phyloP scores from a whole-genome alignment of 331 rosid genomes.

The Dryas integrifolia region DNA sequence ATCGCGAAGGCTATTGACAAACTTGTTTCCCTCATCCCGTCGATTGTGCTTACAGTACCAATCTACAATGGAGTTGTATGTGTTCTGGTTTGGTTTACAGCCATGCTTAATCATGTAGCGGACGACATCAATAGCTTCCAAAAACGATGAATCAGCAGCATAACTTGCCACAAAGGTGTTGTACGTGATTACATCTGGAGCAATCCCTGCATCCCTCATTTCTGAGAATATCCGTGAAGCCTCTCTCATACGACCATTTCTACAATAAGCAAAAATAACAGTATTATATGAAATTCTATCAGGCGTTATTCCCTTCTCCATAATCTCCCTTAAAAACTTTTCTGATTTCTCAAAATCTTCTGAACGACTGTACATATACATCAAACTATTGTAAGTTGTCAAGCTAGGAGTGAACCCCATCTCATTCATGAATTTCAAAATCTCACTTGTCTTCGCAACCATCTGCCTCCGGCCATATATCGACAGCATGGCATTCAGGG shows the following conservation, averaged over 20 bases:
- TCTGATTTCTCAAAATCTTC: slow-evolving; percentile 66
- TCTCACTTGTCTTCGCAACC: slow-evolving; percentile 63
- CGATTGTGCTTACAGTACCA: slow-evolving; percentile 66
- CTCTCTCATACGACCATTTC: slow-evolving; percentile 70
- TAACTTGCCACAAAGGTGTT: slow-evolving; percentile 72
- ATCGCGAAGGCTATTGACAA: slow-evolving; percentile 47
- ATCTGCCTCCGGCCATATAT: slow-evolving; percentile 76
- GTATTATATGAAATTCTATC: slow-evolving; percentile 71
- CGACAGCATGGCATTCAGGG: slow-evolving; percentile 78
- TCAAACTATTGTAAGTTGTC: slow-evolving; percentile 80
- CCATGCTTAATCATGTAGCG: slow-evolving; percentile 79
- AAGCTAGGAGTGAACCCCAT: slow-evolving; percentile 74
- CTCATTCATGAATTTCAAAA: slow-evolving; percentile 56
- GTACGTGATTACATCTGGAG: slow-evolving; percentile 71
- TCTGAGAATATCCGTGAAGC: slow-evolving; percentile 70
- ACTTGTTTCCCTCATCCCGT: slow-evolving; percentile 56
- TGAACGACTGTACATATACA: slow-evolving; percentile 78
- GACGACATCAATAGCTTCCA: slow-evolving; percentile 70
- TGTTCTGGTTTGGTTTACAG: slow-evolving; percentile 66
- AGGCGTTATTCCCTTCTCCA: slow-evolving; percentile 68
- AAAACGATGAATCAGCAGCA: slow-evolving; percentile 67
- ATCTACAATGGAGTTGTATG: slow-evolving; percentile 73
- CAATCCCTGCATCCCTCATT: slow-evolving; percentile 56
- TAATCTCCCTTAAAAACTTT: slow-evolving; percentile 51
- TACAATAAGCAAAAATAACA: slow-evolving; percentile 65